Evolutionary conservation across 441 rosid species (phyloP).

Genomic region (Euphorbia schlechtendalii): DNA sequence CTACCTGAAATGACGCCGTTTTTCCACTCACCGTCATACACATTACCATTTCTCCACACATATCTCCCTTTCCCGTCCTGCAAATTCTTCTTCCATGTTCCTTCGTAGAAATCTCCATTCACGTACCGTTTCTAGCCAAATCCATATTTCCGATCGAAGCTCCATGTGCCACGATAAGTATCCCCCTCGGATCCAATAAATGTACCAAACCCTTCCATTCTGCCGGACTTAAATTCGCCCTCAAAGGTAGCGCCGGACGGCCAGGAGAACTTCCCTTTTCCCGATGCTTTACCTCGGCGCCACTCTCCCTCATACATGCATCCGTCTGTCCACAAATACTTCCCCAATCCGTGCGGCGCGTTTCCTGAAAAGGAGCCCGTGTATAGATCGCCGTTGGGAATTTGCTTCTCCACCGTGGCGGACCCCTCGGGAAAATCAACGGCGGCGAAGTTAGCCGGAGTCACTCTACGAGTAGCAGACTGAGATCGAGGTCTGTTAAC

Average conservation of each 20-base stretch:
- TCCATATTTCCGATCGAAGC: conserved; percentile 84
- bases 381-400: conserved; percentile 90
- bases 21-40: conserved; percentile 77
- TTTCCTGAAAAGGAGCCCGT: conserved; percentile 60
- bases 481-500: conserved; percentile 58
- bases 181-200: conserved; percentile 85
- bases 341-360: conserved; percentile 89
- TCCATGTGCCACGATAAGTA: no score
- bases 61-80: conserved; percentile 84
- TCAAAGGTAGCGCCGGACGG: conserved; percentile 95
- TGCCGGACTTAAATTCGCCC: no score
- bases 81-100: conserved; percentile 70
- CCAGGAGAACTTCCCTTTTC: conserved; percentile 97
- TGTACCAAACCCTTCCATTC: conserved; percentile 90
- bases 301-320: conserved; percentile 98
- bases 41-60: conserved; percentile 80
- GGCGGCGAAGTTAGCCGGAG: conserved; percentile 55
- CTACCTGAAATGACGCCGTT: conserved; percentile 72
- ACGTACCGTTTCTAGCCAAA: conserved; percentile 62
- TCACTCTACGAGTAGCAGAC: no score
- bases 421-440: no score
- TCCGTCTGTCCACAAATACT: conserved; percentile 87
- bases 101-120: conserved; percentile 79
- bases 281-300: conserved; percentile 82
- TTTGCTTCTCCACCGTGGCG: conserved; percentile 42